Conservation (phyloP, 2,329 filamentous ascomycete species). For the Lasiodiplodia hormozganensis region DNA sequence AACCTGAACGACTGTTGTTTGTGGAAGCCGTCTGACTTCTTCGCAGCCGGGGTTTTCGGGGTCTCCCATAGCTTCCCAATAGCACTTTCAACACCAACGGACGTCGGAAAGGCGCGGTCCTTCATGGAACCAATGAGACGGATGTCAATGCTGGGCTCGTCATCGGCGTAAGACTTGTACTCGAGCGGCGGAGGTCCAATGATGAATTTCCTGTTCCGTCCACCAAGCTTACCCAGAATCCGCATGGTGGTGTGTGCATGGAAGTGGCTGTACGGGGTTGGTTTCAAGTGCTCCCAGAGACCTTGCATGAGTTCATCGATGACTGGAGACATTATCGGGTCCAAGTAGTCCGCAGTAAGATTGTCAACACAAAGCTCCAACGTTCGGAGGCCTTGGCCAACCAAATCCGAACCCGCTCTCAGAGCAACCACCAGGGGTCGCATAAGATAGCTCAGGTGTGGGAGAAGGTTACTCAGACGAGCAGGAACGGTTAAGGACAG, state of each 20-base stretch:
- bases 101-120: slow-evolving; percentile 85
- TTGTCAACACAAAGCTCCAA: slow-evolving; percentile 98
- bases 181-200: slow-evolving; percentile 84
- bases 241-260: slow-evolving; percentile 98
- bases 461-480: slow-evolving; percentile 89
- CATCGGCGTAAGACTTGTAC: slow-evolving; percentile 86
- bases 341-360: slow-evolving; percentile 94
- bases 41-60: slow-evolving; percentile 66
- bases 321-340: slow-evolving; percentile 98
- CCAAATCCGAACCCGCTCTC: slow-evolving; percentile 87
- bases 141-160: slow-evolving; percentile 85
- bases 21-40: slow-evolving; percentile 81
- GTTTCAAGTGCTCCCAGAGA: slow-evolving; percentile 92
- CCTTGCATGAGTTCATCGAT: slow-evolving; percentile 99
- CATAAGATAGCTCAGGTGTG: slow-evolving; percentile 97
- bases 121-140: slow-evolving; percentile 87
- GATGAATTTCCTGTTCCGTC: slow-evolving; percentile 93
- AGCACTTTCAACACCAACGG: slow-evolving; percentile 86
- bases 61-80: slow-evolving; percentile 86
- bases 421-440: slow-evolving; percentile 94
- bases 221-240: slow-evolving; percentile 94
- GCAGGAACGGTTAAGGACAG: slow-evolving; percentile 95
- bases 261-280: slow-evolving; percentile 94
- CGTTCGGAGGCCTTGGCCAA: slow-evolving; percentile 91
- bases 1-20: slow-evolving; percentile 92